A percentile compares a stretch with the other conserved stretches of the same genome.
These are phyloP conservation scores for Creolimax fragrantissima DNA, from an alignment of 78 protist genomes.

Conservation along the genomic window DNA sequence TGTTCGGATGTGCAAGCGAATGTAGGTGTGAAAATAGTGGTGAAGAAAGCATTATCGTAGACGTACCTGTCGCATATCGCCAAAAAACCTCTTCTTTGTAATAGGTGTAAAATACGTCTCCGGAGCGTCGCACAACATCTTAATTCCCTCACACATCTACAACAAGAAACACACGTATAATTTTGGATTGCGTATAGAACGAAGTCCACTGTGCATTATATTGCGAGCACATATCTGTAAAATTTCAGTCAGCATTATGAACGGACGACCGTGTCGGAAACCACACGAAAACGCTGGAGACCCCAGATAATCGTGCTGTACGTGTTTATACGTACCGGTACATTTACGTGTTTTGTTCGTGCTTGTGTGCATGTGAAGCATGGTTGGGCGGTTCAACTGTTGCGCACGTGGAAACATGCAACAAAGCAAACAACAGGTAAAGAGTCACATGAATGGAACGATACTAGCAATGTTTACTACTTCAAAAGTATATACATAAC, in stretches of 20 bases:
- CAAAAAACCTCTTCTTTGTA: neutral
- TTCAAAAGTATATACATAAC: too few relatives aligned
- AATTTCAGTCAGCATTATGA: neutral
- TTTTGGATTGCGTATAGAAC: neutral
- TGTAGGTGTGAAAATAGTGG: too few relatives aligned
- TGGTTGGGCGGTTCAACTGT: too few relatives aligned
- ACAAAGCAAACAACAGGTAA: too few relatives aligned
- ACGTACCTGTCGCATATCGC: slow-evolving; percentile 19
- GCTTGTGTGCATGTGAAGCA: too few relatives aligned
- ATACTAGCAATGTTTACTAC: too few relatives aligned
- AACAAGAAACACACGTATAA: neutral
- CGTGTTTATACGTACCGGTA: neutral
- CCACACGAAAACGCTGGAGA: neutral
- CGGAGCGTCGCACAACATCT: neutral
- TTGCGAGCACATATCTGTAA: neutral
- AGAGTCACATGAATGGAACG: too few relatives aligned
- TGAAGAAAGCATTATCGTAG: too few relatives aligned
- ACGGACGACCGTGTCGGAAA: neutral
- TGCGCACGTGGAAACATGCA: too few relatives aligned
- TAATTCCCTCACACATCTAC: neutral
- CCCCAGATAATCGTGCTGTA: neutral
- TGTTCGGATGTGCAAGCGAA: too few relatives aligned
- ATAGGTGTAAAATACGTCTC: neutral
- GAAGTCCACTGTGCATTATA: neutral
- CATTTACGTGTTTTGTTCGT: too few relatives aligned